These are phyloP conservation scores for Dunaliella sp. DNA, from an alignment of 139 green algal species.

Conservation along the genomic window DNA sequence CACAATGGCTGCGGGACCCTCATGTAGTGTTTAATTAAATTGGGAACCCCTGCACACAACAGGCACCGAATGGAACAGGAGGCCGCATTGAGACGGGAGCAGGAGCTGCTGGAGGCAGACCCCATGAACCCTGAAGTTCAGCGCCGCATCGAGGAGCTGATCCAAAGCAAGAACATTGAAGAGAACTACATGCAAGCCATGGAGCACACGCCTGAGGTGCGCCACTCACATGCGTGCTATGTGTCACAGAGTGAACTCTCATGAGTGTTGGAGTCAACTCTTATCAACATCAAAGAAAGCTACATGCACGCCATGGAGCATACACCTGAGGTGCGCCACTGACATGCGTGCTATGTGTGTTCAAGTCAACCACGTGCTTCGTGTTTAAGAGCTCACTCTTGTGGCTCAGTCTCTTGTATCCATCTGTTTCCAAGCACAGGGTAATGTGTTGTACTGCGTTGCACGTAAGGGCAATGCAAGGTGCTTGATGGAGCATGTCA, in stretches of 20 bases:
- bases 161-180: conserved; percentile 84
- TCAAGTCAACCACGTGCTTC: no score
- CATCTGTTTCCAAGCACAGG: no score
- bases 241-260: no score
- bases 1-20: neutral
- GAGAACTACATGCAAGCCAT: conserved; percentile 86
- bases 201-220: conserved; percentile 91
- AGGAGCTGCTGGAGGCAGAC: conserved; percentile 68
- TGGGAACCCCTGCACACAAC: no score
- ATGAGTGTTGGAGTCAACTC: no score
- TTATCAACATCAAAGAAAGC: conserved; percentile 94
- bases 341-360: no score
- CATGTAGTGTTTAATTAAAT: neutral
- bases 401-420: no score
- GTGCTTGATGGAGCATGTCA: no score
- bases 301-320: conserved; percentile 84
- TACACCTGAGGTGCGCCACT: conserved; percentile 87
- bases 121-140: conserved; percentile 89
- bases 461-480: no score
- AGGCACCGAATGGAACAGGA: conserved; percentile 19
- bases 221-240: no score
- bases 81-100: conserved; percentile 24
- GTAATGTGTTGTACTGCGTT: no score
- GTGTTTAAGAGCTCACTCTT: no score
- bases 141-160: conserved; percentile 82